Evolutionary conservation across 805 yeast genomes (phyloP).

Genomic region (Debaryomyces castellii): DNA sequence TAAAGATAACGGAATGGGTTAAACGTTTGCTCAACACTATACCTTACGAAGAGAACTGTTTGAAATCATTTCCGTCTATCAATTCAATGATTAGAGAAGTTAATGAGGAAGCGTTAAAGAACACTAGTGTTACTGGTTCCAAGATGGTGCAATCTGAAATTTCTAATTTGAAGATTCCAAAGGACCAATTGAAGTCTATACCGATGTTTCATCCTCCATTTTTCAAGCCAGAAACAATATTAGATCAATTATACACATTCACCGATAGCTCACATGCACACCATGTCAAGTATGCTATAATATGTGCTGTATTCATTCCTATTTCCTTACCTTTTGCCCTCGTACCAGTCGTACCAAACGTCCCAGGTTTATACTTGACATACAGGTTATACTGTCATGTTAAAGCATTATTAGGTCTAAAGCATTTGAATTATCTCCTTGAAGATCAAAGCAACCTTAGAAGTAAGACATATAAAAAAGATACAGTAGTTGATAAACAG

Average conservation of each 20-base stretch:
- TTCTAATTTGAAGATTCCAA: conserved; percentile 22
- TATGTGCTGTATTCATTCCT: conserved; percentile 65
- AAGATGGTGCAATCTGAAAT: conserved; percentile 25
- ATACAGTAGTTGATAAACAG: conserved; percentile 3
- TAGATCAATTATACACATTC: conserved; percentile 41
- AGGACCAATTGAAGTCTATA: conserved; percentile 34
- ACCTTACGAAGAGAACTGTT: conserved; percentile 78
- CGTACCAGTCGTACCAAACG: conserved; percentile 84
- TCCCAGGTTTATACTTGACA: conserved; percentile 85
- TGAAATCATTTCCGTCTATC: conserved; percentile 74
- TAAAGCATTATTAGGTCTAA: conserved; percentile 74
- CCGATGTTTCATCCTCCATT: conserved; percentile 40
- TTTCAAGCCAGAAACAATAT: conserved; percentile 29
- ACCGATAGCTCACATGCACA: conserved; percentile 44
- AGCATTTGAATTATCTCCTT: conserved; percentile 61
- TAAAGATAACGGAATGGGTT: conserved; percentile 54
- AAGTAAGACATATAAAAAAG: not conserved
- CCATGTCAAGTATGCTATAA: conserved; percentile 56
- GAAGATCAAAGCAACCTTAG: not conserved
- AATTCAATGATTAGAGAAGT: conserved; percentile 53
- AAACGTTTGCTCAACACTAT: conserved; percentile 56
- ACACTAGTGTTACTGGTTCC: conserved; percentile 2
- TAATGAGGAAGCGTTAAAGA: conserved; percentile 22
- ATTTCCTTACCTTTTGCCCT: conserved; percentile 76
- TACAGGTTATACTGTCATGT: conserved; percentile 83